A percentile compares a stretch with the other conserved stretches of the same genome.
Conservation (phyloP, 164 flowering plant genomes). For the Echeveria elegans region DNA sequence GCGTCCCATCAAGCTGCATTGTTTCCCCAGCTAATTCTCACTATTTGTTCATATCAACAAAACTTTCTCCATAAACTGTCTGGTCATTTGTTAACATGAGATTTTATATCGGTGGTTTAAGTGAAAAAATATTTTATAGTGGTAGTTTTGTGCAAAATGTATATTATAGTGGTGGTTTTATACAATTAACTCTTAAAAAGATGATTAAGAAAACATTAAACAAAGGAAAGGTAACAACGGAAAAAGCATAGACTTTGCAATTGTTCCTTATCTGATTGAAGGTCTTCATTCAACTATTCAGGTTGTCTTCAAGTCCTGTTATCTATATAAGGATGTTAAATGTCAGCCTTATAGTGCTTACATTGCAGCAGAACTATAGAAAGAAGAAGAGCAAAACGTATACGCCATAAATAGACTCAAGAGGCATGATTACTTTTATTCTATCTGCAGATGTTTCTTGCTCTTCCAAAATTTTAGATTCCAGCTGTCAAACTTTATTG, state of each 20-base stretch:
- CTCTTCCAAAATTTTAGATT: constrained; percentile 59
- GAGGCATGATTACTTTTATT: constrained; percentile 39
- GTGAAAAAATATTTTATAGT: too few species aligned
- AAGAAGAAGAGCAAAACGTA: neutral
- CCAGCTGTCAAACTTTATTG: constrained; percentile 76
- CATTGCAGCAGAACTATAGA: neutral
- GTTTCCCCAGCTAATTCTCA: constrained; percentile 44
- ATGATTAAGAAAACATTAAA: neutral
- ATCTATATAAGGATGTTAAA: constrained; percentile 35
- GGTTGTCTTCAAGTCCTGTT: constrained; percentile 59
- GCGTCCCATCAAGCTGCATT: constrained; percentile 62
- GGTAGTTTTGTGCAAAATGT: too few species aligned
- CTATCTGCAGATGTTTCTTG: constrained; percentile 39
- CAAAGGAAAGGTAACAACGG: neutral
- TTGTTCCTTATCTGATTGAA: constrained; percentile 85
- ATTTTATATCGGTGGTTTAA: too few species aligned
- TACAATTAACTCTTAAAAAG: neutral
- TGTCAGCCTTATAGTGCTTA: constrained; percentile 1
- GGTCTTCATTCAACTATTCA: constrained; percentile 50
- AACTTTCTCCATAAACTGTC: constrained; percentile 24
- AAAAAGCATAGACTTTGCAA: constrained; percentile 3
- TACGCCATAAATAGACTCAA: neutral
- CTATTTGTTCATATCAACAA: constrained; percentile 31
- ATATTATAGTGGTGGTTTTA: too few species aligned
- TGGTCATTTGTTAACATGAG: too few species aligned